Evolutionary conservation across 208 protist genomes (phyloP), one percentile per base, ranked within the genome.

Genomic region (Leishmania lainsoni): DNA sequence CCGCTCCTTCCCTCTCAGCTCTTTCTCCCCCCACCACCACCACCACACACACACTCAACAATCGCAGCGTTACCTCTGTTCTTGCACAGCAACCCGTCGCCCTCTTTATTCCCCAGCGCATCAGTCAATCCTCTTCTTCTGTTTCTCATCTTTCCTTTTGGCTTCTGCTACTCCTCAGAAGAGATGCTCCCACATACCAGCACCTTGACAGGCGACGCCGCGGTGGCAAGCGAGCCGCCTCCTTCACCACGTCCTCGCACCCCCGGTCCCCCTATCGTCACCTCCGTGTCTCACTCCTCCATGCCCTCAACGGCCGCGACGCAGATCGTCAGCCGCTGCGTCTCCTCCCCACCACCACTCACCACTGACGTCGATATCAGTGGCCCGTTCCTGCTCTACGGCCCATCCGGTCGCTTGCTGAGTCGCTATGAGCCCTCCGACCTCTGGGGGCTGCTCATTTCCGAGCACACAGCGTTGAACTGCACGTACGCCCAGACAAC

Each of bases 371-470:
- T 32, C 32, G n/a, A 61, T 29, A 58, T 86, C 10, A 22, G 68
- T 32, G n/a, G 45, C 4, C 82, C 77, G 12, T 86, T 86, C 63
- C 26, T 86, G 63, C 82, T 86, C 49, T 86, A 82, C 78, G 70
- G 72, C 72, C 52, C 73, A 48, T 80, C 78, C 1, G 82, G 82
- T 9, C 78, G 78, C n/a, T 75, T 86, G n/a, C 26, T 82, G 63
- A 51, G 74, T 5, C 77, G 77, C 1, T 80, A 45, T 10, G 66
- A 81, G 48, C 86, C 79, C 42, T 68, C 71, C 5, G 85, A 87
- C 42, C 76, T 83, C 45, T 94, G 90, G 89, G 88, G 88, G 17
- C 79, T 94, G 35, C 88, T 94, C 6, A 71, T 91, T 54, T 92
- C 88, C 6, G 90, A 94, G 75, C 86, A 92, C 73, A 80, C 74